phyloP scores from a whole-genome alignment of 306 rosid species.

The Sechiopsis laciniata region DNA sequence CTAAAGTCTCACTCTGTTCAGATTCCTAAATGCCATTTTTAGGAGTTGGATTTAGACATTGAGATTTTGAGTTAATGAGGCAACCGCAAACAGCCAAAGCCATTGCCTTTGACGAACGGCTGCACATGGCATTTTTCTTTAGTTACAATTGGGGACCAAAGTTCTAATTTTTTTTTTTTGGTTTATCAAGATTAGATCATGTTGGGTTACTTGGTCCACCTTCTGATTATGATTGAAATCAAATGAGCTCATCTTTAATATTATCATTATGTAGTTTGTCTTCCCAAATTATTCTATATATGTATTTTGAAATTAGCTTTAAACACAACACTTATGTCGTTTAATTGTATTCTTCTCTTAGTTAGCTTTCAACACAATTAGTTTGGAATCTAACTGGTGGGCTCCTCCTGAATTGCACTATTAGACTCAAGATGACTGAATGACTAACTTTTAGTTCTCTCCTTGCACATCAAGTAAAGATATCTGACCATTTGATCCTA shows the following conservation, averaged over 20 bases:
- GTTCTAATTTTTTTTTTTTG: not conserved
- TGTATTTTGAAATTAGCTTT: not conserved
- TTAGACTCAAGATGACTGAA: too few species aligned
- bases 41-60: slow-evolving; percentile 2
- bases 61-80: not conserved
- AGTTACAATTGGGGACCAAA: slow-evolving; percentile 15
- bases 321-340: not conserved
- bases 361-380: too few species aligned
- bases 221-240: slow-evolving; percentile 18
- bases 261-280: not conserved
- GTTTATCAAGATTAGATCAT: slow-evolving; percentile 11
- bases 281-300: not conserved
- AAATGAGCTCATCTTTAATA: not conserved
- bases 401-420: too few species aligned
- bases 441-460: too few species aligned
- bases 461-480: too few species aligned
- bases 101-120: not conserved
- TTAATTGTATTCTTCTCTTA: not conserved
- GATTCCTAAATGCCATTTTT: slow-evolving; percentile 14
- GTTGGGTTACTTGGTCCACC: slow-evolving; percentile 8
- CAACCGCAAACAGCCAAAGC: slow-evolving; percentile 1
- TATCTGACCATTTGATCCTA: too few species aligned
- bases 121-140: slow-evolving; percentile 4
- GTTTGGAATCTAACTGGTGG: too few species aligned
- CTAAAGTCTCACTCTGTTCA: slow-evolving; percentile 1